phyloP scores from a whole-genome alignment of 768 basidiomycete species.

The Pleurotus cornucopiae region DNA sequence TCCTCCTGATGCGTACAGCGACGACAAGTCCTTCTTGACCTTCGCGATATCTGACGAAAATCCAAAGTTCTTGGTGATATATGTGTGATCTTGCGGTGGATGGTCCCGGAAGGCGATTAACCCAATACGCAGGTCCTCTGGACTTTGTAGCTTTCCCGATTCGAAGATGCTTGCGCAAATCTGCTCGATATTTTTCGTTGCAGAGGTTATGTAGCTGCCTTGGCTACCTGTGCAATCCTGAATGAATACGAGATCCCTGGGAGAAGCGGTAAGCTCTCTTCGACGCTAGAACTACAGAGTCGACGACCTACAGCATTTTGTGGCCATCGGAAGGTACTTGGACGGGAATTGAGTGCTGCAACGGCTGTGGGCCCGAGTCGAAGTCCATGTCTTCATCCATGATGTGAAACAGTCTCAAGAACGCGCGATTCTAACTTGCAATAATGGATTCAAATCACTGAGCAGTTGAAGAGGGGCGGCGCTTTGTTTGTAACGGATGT shows the following conservation, averaged over 20 bases:
- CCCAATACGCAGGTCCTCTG: slow-evolving; percentile 88
- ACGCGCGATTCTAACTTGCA: not conserved
- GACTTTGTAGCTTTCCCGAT: slow-evolving; percentile 83
- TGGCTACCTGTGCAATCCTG: slow-evolving; percentile 95
- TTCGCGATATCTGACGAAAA: slow-evolving; percentile 90
- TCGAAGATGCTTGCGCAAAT: slow-evolving; percentile 95
- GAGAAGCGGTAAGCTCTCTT: not conserved
- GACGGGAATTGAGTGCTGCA: slow-evolving; percentile 14
- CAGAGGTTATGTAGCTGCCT: slow-evolving; percentile 87
- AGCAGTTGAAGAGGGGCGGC: not conserved
- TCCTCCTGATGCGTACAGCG: slow-evolving; percentile 84
- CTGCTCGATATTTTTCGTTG: slow-evolving; percentile 93
- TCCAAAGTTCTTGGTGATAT: slow-evolving; percentile 88
- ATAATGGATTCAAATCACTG: slow-evolving; percentile 10
- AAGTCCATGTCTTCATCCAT: slow-evolving; percentile 87
- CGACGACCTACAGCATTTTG: slow-evolving; percentile 68
- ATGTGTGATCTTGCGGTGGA: slow-evolving; percentile 95
- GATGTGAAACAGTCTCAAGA: slow-evolving; percentile 21
- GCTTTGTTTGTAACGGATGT: slow-evolving; percentile 1
- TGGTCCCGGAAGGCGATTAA: slow-evolving; percentile 95
- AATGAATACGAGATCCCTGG: slow-evolving; percentile 89
- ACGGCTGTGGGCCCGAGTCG: slow-evolving; percentile 29
- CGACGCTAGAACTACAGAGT: slow-evolving; percentile 10
- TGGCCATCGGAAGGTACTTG: slow-evolving; percentile 31
- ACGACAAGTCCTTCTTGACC: slow-evolving; percentile 80